Evolutionary conservation across 768 basidiomycete genomes (phyloP).

Genomic region (Tricholoma matsutake): DNA sequence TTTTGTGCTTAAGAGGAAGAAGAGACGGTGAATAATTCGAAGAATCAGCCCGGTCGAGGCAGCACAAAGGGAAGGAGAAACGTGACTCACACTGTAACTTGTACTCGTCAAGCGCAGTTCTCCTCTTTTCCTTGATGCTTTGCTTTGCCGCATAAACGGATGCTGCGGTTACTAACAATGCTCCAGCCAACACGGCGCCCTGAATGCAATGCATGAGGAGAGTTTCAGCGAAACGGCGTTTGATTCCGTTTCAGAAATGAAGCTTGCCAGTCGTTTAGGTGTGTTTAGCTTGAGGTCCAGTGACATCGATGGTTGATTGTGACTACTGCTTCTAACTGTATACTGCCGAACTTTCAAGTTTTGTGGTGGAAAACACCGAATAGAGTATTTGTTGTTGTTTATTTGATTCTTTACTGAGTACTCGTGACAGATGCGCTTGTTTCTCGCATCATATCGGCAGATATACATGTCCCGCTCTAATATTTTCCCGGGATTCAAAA

Average conservation of each 20-base stretch:
- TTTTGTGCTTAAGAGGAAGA: background rate
- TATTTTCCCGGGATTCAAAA: background rate
- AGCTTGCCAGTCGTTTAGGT: slow-evolving; percentile 19
- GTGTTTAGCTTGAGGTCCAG: slow-evolving; percentile 14
- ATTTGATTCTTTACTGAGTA: background rate
- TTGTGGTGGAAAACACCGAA: too few species aligned
- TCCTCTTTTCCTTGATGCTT: slow-evolving; percentile 29
- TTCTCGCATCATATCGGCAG: too few species aligned
- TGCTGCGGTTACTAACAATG: slow-evolving; percentile 27
- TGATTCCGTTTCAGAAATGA: background rate
- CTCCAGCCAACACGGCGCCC: slow-evolving; percentile 29
- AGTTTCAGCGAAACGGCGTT: background rate
- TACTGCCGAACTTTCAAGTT: too few species aligned
- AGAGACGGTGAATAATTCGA: background rate
- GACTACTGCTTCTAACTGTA: too few species aligned
- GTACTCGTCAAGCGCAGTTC: slow-evolving; percentile 30
- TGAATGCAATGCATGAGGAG: slow-evolving; percentile 9
- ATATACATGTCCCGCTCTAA: background rate
- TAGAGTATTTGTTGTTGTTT: background rate
- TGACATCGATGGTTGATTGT: background rate
- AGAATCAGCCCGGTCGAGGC: background rate
- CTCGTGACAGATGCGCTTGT: too few species aligned
- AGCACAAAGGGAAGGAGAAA: background rate
- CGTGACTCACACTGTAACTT: slow-evolving; percentile 21
- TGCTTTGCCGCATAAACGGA: slow-evolving; percentile 33